Evolutionary conservation across 2,329 filamentous ascomycete species (phyloP).

Genomic region (Phialocephala subalpina): DNA sequence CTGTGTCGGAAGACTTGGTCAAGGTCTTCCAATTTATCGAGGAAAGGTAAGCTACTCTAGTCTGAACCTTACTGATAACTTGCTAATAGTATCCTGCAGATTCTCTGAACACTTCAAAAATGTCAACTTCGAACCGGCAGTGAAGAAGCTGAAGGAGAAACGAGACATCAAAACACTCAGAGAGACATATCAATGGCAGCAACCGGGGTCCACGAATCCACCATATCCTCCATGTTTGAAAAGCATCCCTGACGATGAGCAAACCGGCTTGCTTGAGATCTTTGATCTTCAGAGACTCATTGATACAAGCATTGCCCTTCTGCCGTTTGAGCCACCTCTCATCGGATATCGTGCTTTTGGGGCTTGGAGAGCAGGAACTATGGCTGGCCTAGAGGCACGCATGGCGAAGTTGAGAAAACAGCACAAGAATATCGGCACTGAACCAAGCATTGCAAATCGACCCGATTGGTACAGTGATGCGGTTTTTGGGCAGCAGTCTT

Average conservation of each 20-base stretch:
- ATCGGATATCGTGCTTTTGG: slow-evolving; percentile 22
- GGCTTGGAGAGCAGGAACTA: slow-evolving; percentile 21
- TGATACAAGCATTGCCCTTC: slow-evolving; percentile 34
- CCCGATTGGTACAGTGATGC: slow-evolving; percentile 37
- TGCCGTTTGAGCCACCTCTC: slow-evolving; percentile 34
- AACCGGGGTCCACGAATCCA: slow-evolving; percentile 13
- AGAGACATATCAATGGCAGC: slow-evolving; percentile 12
- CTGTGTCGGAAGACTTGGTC: not conserved
- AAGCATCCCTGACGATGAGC: slow-evolving; percentile 37
- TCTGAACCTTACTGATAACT: not conserved
- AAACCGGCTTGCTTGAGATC: slow-evolving; percentile 35
- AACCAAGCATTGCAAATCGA: slow-evolving; percentile 15
- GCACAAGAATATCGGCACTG: slow-evolving; percentile 6
- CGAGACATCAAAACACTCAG: not conserved
- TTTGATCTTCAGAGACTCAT: slow-evolving; percentile 40
- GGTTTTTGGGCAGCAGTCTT: slow-evolving; percentile 52
- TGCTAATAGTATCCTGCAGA: not conserved
- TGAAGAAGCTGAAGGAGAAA: not conserved
- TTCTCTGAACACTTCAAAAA: not conserved
- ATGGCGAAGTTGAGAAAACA: slow-evolving; percentile 8
- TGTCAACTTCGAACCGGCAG: not conserved
- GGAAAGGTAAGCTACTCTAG: not conserved
- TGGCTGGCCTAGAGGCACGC: slow-evolving; percentile 18
- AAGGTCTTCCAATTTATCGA: slow-evolving; percentile 1
- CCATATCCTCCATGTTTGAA: slow-evolving; percentile 43